Evolutionary conservation across 2,329 filamentous ascomycete genomes (phyloP).

Genomic region (Ceratocystiopsis brevicomis): DNA sequence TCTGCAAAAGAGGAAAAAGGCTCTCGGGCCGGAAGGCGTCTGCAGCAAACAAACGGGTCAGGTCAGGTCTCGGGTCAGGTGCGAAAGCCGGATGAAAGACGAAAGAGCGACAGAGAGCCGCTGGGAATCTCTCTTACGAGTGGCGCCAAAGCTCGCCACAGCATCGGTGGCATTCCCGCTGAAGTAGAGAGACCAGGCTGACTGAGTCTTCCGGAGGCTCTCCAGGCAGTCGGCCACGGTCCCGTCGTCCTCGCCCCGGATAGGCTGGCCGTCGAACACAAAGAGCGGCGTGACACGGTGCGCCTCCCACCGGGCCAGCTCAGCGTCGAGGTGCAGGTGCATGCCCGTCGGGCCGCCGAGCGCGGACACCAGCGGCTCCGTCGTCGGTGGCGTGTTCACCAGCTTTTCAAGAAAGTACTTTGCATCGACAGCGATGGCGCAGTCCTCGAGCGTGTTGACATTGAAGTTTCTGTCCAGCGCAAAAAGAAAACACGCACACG

Average conservation of each 20-base stretch:
- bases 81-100: background rate
- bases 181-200: constrained; percentile 79
- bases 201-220: constrained; percentile 51
- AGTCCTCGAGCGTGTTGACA: constrained; percentile 53
- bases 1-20: constrained; percentile 60
- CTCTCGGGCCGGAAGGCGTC: too few species aligned
- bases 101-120: background rate
- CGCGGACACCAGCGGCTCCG: constrained; percentile 77
- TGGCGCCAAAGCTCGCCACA: constrained; percentile 75
- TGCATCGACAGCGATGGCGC: constrained; percentile 70
- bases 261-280: constrained; percentile 75
- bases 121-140: constrained; percentile 5
- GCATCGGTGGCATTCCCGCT: constrained; percentile 61
- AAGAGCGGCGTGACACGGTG: constrained; percentile 64
- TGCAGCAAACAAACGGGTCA: too few species aligned
- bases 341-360: constrained; percentile 77
- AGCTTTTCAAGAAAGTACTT: constrained; percentile 71
- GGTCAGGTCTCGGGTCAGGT: too few species aligned
- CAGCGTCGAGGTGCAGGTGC: constrained; percentile 52
- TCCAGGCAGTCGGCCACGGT: constrained; percentile 42
- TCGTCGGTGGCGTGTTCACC: constrained; percentile 47
- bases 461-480: constrained; percentile 31
- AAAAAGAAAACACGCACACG: too few species aligned
- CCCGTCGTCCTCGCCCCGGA: constrained; percentile 56
- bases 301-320: constrained; percentile 53